Base-by-base conservation (phyloP, 345 rosid species). In the Cardiospermum halicacabum region DNA sequence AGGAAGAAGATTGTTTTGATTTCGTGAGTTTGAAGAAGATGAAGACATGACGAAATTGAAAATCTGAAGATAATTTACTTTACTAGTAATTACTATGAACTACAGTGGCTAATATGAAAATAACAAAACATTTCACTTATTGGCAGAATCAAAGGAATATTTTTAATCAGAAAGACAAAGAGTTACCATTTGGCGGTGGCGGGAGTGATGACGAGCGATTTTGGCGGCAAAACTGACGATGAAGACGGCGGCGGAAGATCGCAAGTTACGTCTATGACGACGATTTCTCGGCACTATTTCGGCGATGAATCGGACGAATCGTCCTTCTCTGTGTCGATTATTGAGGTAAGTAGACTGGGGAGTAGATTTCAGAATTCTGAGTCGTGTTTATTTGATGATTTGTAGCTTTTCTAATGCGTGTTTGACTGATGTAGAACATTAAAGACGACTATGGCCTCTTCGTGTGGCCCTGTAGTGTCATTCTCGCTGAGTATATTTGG, bases 401-500 rank as follows among this genome's bases (percentile, higher is more conserved):
- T 34, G 1, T 0, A 39, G 22, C 57, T 6, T 21, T 56, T 13
- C 7, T 2, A 18, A 43, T 9, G 5, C 8, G 36, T 39, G 31
- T 13, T 62, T 43, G 25, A 36, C 66, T 62, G n/a, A 24, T 3
- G 13, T 75, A 86, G 96, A 82, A 85, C 71, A 82, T 89, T 86
- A 85, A 89, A 72, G 98, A 92, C 45, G 98, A 88, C 39, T 89
- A 92, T 53, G 96, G 98, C 1, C 75, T 89, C 51, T 92, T 87
- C 63, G 88, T 87, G 49, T 87, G 96, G 98, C 98, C 96, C 5
- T 89, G 91, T 60, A 92, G 96, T 56, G 66, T 89, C 31, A 78
- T 92, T 48, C 85, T 92, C 53, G 92, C 98, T 22, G 95, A 92
- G 77, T 89, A 89, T 77, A 81, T 92, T 66, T 92, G 98, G 96